Evolutionary conservation across 495 filamentous ascomycete genomes (phyloP).

Genomic region (Sporormia fimetaria): DNA sequence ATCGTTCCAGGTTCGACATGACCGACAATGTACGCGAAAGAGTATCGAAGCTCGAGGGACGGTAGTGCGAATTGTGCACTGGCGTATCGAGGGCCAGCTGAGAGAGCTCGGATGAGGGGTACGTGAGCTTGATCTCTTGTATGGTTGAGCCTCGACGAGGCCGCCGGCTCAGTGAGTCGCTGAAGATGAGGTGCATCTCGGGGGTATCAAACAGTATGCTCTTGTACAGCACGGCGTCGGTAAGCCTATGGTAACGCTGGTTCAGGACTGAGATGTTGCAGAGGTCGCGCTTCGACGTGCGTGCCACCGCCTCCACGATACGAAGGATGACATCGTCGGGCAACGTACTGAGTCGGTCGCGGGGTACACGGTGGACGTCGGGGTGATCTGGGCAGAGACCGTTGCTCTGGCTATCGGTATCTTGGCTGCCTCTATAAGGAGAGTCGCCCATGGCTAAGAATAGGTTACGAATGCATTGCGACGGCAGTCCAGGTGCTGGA

Average conservation of each 20-base stretch:
- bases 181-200: constrained; percentile 6
- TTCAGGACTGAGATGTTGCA: background rate
- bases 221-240: constrained; percentile 7
- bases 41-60: constrained; percentile 4
- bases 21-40: constrained; percentile 7
- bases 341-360: no score
- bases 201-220: constrained; percentile 4
- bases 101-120: constrained; percentile 10
- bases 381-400: no score
- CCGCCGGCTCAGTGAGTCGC: constrained; percentile 4
- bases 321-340: constrained; percentile 8
- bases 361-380: no score
- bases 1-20: constrained; percentile 6
- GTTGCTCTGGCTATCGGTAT: no score
- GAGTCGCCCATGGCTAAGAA: no score
- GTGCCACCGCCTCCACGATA: constrained; percentile 5
- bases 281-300: background rate
- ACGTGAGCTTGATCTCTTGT: constrained; percentile 2
- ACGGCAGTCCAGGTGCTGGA: no score
- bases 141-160: constrained; percentile 10
- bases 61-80: constrained; percentile 3
- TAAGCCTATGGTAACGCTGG: constrained; percentile 3
- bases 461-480: no score
- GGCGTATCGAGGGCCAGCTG: constrained; percentile 2
- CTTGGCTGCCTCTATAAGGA: no score